Conservation (phyloP, 352 stramenopile species). For the Phytopythium chamaehyphon region DNA sequence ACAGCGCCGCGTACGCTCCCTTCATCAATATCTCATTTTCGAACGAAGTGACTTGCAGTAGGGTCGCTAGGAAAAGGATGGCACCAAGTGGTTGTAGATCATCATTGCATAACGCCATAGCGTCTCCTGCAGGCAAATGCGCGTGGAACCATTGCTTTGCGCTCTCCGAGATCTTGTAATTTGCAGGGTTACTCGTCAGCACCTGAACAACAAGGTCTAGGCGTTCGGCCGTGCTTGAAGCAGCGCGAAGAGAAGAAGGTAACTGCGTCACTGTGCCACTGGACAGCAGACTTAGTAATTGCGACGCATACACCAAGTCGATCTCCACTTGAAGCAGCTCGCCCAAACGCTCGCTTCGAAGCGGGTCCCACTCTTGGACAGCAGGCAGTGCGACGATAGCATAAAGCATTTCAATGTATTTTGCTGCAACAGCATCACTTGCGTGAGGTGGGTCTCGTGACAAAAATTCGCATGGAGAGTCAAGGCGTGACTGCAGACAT, state of each 20-base stretch:
- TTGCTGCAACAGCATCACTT: conserved; percentile 20
- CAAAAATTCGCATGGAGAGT: conserved; percentile 28
- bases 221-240: conserved; percentile 14
- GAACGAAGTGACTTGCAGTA: conserved; percentile 37
- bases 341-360: conserved; percentile 21
- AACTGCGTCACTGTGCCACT: conserved; percentile 47
- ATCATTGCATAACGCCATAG: conserved; percentile 4
- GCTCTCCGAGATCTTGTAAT: conserved; percentile 48
- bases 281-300: conserved; percentile 56
- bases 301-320: conserved; percentile 32
- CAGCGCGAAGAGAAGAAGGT: conserved; percentile 18
- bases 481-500: conserved; percentile 25
- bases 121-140: conserved; percentile 11
- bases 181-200: conserved; percentile 57
- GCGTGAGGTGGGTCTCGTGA: conserved; percentile 21
- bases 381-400: conserved; percentile 29
- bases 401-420: conserved; percentile 28
- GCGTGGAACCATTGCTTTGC: conserved; percentile 38
- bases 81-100: conserved; percentile 28
- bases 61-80: conserved; percentile 42
- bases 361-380: conserved; percentile 21
- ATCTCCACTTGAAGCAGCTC: conserved; percentile 23
- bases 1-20: conserved; percentile 60
- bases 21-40: conserved; percentile 55
- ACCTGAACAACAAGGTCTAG: conserved; percentile 45